Evolutionary conservation across 371 early-diverging fungal genomes (phyloP).

Genomic region (Circinella minor): DNA sequence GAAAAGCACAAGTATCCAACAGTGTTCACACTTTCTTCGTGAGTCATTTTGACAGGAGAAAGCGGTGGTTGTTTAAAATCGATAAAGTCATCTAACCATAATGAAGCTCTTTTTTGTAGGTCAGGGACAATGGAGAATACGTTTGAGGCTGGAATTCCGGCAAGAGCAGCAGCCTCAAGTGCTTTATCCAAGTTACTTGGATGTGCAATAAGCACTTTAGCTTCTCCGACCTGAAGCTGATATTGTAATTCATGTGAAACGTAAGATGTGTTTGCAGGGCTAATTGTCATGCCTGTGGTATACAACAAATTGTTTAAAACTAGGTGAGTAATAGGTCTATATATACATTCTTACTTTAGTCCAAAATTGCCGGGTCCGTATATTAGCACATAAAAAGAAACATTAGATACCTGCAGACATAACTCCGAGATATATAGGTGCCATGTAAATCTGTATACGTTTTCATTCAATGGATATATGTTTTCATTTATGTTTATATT

Average conservation of each 20-base stretch:
- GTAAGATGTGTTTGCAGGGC: constrained; percentile 71
- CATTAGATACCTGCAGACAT: constrained; percentile 25
- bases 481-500: too few relatives aligned
- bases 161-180: constrained; percentile 50
- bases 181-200: constrained; percentile 46
- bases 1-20: constrained; percentile 21
- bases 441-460: constrained; percentile 21
- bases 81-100: constrained; percentile 2
- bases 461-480: constrained; percentile 20
- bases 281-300: constrained; percentile 36
- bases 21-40: constrained; percentile 13
- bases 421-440: neutral
- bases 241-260: constrained; percentile 67
- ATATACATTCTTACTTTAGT: too few relatives aligned
- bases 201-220: constrained; percentile 55
- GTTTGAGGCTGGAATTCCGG: constrained; percentile 32
- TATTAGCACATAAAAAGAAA: too few relatives aligned
- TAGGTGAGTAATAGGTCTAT: too few relatives aligned
- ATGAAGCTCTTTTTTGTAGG: too few relatives aligned
- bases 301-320: too few relatives aligned
- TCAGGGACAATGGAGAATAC: neutral
- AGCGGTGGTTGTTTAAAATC: neutral
- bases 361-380: too few relatives aligned
- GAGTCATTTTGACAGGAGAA: neutral
- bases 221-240: constrained; percentile 68